Percentiles rank a stretch among this genome's conserved stretches.
Conservation (phyloP, 495 filamentous ascomycete species). For the Tirmania nivea region DNA sequence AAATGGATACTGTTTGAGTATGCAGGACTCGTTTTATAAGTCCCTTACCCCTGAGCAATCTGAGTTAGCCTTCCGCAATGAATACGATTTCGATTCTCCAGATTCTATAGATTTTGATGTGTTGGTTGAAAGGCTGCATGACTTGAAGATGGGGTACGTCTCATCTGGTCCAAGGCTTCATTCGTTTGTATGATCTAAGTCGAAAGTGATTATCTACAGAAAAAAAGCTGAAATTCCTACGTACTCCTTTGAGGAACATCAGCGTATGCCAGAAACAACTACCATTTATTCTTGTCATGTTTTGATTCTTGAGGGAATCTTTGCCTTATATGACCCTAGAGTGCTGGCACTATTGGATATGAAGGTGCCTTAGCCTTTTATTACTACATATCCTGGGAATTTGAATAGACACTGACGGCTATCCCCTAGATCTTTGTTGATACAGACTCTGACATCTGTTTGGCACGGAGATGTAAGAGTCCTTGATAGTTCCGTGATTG, state of each 20-base stretch:
- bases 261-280: conserved; percentile 53
- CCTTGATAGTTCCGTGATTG: neutral
- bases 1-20: conserved; percentile 2
- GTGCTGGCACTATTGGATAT: conserved; percentile 78
- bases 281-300: conserved; percentile 92
- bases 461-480: conserved; percentile 68
- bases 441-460: conserved; percentile 81
- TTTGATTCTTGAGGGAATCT: conserved; percentile 83
- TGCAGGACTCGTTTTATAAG: conserved; percentile 91
- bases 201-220: conserved; percentile 25
- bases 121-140: conserved; percentile 54
- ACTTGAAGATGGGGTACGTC: conserved; percentile 75
- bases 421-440: conserved; percentile 65
- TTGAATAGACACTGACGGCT: neutral
- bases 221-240: conserved; percentile 82
- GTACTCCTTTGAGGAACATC: conserved; percentile 89
- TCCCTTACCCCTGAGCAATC: conserved; percentile 52
- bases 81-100: conserved; percentile 90
- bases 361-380: conserved; percentile 33
- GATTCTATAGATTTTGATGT: conserved; percentile 88
- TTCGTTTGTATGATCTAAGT: neutral
- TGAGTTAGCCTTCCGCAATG: conserved; percentile 55
- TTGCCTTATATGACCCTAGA: conserved; percentile 73
- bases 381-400: neutral
- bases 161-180: conserved; percentile 1